Base-by-base conservation (phyloP, 768 basidiomycete species). In the Imleria badia region DNA sequence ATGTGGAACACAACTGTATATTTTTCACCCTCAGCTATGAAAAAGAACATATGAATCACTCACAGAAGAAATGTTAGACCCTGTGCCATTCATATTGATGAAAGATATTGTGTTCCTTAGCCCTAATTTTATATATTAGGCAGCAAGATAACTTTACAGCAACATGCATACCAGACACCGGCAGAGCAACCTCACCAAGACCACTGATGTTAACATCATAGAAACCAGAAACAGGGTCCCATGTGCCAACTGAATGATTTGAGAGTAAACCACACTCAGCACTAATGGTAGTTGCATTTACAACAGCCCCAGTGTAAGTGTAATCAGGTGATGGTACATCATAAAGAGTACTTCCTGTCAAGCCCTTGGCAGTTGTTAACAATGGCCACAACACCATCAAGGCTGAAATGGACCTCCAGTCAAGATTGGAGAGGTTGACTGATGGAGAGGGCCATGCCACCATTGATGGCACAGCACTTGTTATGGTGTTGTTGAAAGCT, bases 221-320 rank as follows among this genome's bases (percentile, higher is more conserved):
- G 26, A 4, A 2, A 0, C 3, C 6, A 0, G 1, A 2, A n/a
- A n/a, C 5, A 5, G 3, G 1, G 26, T 26, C 3, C 40, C 26
- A 48, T 0, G 22, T 31, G 3, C 22, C 52, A 26, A 12, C 50
- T 14, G 52, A 48, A 26, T 31, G 13, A 20, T 51, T 60, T 4
- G 60, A 39, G 5, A 62, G 39, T 7, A 57, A 20, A 20, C 59
- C 60, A 49, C 66, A 67, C 1, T 48, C 34, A 12, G 62, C 52
- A 45, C 17, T 46, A 1, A 67, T 52, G 1, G 41, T 60, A 23
- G 61, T 67, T 17, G 56, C 55, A 52, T 60, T 47, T 2, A 67
- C 66, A 13, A 42, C 22, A 9, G 59, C 56, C 6, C 54, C 55
- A 30, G 43, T 51, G 10, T 53, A 49, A 3, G 39, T 7, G 12